These are phyloP conservation scores for Flaveria floridana DNA, from an alignment of 140 eudicot genomes.

Conservation along the genomic window DNA sequence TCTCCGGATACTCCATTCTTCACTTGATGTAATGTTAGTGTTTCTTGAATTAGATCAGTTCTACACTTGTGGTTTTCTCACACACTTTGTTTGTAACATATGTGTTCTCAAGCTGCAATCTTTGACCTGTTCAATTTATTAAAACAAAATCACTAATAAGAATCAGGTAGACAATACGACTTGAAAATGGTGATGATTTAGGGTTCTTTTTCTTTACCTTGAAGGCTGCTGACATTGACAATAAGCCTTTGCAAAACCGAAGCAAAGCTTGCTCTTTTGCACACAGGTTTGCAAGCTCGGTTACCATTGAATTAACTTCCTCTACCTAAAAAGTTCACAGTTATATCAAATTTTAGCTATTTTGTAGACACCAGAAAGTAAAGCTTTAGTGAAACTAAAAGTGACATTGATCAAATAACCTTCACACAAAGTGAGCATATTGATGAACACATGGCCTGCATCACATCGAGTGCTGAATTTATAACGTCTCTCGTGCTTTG, in stretches of 20 bases:
- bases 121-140: conserved; percentile 53
- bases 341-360: background rate
- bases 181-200: background rate
- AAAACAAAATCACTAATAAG: background rate
- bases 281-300: conserved; percentile 61
- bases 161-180: background rate
- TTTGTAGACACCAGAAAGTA: background rate
- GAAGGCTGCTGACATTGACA: conserved; percentile 71
- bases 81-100: conserved; percentile 52
- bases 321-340: conserved; percentile 49
- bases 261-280: conserved; percentile 72
- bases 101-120: conserved; percentile 83
- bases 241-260: conserved; percentile 65
- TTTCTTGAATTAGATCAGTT: conserved; percentile 54
- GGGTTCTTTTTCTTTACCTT: conserved; percentile 43
- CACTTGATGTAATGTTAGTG: conserved; percentile 55
- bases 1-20: conserved; percentile 35
- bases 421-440: conserved; percentile 60
- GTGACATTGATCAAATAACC: conserved; percentile 38
- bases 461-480: conserved; percentile 76
- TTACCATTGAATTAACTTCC: conserved; percentile 66
- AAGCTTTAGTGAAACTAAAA: conserved; percentile 24
- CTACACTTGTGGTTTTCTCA: conserved; percentile 36
- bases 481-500: conserved; percentile 80
- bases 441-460: conserved; percentile 79